phyloP scores from a whole-genome alignment of 805 yeast species.

The Isabelozyma pseudorhagii region DNA sequence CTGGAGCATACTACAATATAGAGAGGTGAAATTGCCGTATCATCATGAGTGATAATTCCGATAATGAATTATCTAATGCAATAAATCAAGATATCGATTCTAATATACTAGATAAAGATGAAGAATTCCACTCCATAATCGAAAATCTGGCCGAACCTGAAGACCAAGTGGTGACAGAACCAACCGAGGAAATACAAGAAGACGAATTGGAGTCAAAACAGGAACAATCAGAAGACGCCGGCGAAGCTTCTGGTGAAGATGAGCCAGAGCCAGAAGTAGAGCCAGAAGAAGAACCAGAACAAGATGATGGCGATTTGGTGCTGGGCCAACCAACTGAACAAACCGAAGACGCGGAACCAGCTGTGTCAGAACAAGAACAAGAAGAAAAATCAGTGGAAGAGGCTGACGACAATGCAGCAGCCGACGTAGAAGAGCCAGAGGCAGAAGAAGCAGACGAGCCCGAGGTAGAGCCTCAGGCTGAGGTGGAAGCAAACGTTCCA shows the following conservation, averaged over 20 bases:
- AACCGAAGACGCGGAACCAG: background rate
- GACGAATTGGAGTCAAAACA: background rate
- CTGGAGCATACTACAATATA: background rate
- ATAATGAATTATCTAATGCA: background rate
- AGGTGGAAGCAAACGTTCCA: background rate
- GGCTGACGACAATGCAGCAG: background rate
- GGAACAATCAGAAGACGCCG: background rate
- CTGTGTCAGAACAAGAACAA: background rate
- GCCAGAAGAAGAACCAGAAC: conserved; percentile 2
- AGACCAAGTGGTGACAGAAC: background rate
- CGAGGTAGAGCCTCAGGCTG: background rate
- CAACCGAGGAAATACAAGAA: background rate
- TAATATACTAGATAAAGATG: background rate
- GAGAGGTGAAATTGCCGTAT: background rate
- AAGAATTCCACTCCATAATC: background rate
- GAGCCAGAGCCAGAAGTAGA: background rate
- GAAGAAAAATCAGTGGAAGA: conserved; percentile 1
- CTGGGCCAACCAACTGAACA: background rate
- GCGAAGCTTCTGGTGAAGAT: background rate
- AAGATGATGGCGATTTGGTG: background rate
- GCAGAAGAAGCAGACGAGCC: conserved; percentile 2
- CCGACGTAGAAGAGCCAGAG: background rate
- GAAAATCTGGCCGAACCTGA: background rate
- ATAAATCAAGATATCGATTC: background rate
- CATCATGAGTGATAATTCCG: background rate